Evolutionary conservation across 2,329 filamentous ascomycete species (phyloP).

Genomic region (Plenodomus lindquistii): DNA sequence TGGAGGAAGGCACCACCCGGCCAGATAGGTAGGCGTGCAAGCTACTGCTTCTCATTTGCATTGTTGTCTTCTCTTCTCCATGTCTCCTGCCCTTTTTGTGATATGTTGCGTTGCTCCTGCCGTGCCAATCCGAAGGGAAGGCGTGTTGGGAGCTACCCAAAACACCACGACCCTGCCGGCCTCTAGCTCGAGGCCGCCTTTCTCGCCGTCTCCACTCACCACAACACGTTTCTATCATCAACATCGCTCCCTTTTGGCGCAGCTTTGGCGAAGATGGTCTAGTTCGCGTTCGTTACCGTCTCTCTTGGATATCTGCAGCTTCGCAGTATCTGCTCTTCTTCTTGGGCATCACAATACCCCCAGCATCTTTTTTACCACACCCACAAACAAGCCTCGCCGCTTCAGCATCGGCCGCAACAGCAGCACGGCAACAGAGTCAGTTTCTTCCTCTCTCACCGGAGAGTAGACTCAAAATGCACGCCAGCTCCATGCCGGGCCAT

Average conservation of each 20-base stretch:
- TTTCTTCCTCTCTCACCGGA: background rate
- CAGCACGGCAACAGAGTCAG: background rate
- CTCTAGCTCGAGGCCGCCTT: slow-evolving; percentile 4
- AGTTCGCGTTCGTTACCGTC: slow-evolving; percentile 16
- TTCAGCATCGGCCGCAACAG: slow-evolving; percentile 1
- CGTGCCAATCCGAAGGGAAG: background rate
- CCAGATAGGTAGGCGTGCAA: slow-evolving; percentile 15
- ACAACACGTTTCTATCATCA: slow-evolving; percentile 17
- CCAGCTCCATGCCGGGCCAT: slow-evolving; percentile 50
- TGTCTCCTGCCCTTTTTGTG: slow-evolving; percentile 5
- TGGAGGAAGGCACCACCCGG: background rate
- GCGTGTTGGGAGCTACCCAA: background rate
- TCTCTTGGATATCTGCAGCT: slow-evolving; percentile 24
- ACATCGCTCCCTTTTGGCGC: slow-evolving; percentile 19
- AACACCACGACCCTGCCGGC: slow-evolving; percentile 9
- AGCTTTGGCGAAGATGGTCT: slow-evolving; percentile 15
- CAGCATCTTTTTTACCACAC: slow-evolving; percentile 18
- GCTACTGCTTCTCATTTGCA: slow-evolving; percentile 14
- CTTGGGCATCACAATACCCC: slow-evolving; percentile 21
- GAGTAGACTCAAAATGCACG: slow-evolving; percentile 1
- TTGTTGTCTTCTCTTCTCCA: slow-evolving; percentile 8
- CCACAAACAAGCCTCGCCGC: slow-evolving; percentile 5
- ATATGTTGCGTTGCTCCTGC: slow-evolving; percentile 5
- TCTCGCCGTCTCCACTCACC: slow-evolving; percentile 9
- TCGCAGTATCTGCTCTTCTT: slow-evolving; percentile 20